Conservation (phyloP, 1,284 basidiomycete species). For the Heterobasidion occidentale region DNA sequence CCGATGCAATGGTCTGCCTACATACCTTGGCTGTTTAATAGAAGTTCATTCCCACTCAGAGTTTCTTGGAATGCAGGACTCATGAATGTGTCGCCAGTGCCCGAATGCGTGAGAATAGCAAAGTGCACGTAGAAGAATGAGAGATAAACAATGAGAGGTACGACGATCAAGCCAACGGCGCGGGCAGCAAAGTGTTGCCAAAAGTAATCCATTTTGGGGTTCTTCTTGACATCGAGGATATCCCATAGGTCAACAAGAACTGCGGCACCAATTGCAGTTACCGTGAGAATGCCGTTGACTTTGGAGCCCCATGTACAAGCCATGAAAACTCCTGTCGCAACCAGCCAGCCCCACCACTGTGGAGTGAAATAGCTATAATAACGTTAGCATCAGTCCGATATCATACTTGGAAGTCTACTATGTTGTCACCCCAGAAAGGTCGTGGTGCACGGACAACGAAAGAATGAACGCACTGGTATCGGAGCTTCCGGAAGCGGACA, state of each 20-base stretch:
- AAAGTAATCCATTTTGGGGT: constrained; percentile 85
- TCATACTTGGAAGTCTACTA: background rate
- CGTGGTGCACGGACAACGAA: background rate
- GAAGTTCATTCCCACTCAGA: constrained; percentile 84
- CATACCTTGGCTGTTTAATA: constrained; percentile 84
- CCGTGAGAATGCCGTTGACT: constrained; percentile 95
- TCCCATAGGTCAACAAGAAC: constrained; percentile 95
- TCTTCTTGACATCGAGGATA: constrained; percentile 82
- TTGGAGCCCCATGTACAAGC: constrained; percentile 97
- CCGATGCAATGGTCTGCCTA: background rate
- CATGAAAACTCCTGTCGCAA: constrained; percentile 87
- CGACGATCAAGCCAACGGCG: constrained; percentile 77
- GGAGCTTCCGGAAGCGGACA: constrained; percentile 90
- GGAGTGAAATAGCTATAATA: constrained; percentile 70
- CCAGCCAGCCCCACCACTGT: constrained; percentile 94
- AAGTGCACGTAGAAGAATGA: constrained; percentile 98
- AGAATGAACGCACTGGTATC: constrained; percentile 62
- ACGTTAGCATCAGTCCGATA: constrained; percentile 6
- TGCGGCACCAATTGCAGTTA: constrained; percentile 83
- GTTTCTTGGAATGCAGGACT: constrained; percentile 98
- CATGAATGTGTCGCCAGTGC: constrained; percentile 96
- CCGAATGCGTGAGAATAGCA: constrained; percentile 82
- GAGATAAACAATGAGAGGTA: constrained; percentile 88
- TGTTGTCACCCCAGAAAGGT: too few species aligned
- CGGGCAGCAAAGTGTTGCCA: constrained; percentile 86